A percentile compares a stretch with the other conserved stretches of the same genome.
phyloP scores from a whole-genome alignment of 495 filamentous ascomycete species.

The Cairneyella variabilis region DNA sequence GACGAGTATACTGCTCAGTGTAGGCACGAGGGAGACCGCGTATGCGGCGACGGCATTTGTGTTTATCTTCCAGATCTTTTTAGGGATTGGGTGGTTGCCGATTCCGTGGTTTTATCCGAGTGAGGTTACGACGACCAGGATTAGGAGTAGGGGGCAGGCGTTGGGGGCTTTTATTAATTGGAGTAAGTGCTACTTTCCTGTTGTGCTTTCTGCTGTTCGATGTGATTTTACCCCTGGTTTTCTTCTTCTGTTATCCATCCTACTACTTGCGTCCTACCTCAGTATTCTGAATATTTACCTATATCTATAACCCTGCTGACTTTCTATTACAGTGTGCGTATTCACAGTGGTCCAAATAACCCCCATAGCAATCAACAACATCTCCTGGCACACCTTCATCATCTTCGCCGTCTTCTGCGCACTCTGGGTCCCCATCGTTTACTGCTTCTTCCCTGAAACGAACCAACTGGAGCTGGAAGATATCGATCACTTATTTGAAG shows the following conservation, averaged over 20 bases:
- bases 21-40: slow-evolving; percentile 32
- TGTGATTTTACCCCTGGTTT: not conserved
- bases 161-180: slow-evolving; percentile 2
- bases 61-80: slow-evolving; percentile 41
- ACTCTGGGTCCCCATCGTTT: slow-evolving; percentile 62
- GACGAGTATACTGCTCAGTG: slow-evolving; percentile 34
- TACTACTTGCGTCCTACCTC: too few relatives aligned
- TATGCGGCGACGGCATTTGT: slow-evolving; percentile 36
- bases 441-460: slow-evolving; percentile 74
- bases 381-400: slow-evolving; percentile 46
- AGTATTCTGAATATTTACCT: too few relatives aligned
- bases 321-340: slow-evolving; percentile 31
- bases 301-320: slow-evolving; percentile 21
- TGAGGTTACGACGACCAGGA: slow-evolving; percentile 12
- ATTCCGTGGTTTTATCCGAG: slow-evolving; percentile 33
- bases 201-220: not conserved
- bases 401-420: slow-evolving; percentile 62
- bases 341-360: slow-evolving; percentile 48
- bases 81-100: slow-evolving; percentile 36
- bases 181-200: not conserved
- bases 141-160: slow-evolving; percentile 1
- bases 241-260: not conserved
- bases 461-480: slow-evolving; percentile 67
- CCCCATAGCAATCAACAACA: slow-evolving; percentile 39
- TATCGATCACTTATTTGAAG: slow-evolving; percentile 70